Percentiles rank a stretch among this genome's conserved stretches.
Evolutionary conservation across 805 yeast species (phyloP).

Genomic region (Kodamaea hsintzibuensis): DNA sequence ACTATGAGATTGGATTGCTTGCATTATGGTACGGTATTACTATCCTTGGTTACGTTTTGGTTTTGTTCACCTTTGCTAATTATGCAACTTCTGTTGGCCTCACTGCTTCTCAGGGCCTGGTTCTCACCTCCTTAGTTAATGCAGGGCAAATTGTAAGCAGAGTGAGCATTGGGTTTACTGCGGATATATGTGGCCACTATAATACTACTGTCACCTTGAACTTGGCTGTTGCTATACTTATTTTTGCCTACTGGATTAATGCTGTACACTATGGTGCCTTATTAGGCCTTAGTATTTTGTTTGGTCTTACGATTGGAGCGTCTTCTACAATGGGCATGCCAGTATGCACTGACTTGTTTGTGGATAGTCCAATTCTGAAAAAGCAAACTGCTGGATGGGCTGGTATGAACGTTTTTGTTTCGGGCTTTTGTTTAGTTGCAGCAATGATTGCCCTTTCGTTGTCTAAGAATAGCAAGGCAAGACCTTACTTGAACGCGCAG

Average conservation of each 20-base stretch:
- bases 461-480: not conserved
- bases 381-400: constrained; percentile 43
- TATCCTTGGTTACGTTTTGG: constrained; percentile 35
- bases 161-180: constrained; percentile 46
- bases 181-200: constrained; percentile 49
- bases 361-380: constrained; percentile 6
- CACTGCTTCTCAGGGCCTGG: constrained; percentile 29
- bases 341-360: constrained; percentile 9
- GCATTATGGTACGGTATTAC: constrained; percentile 39
- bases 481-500: constrained; percentile 60
- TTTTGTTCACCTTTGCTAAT: constrained; percentile 38
- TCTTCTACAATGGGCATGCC: constrained; percentile 23
- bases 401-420: constrained; percentile 31
- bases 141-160: constrained; percentile 52
- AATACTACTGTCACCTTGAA: constrained; percentile 30
- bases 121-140: constrained; percentile 37
- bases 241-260: constrained; percentile 41
- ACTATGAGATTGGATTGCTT: constrained; percentile 21
- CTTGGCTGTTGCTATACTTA: constrained; percentile 23
- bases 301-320: constrained; percentile 34
- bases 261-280: constrained; percentile 31
- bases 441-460: constrained; percentile 59
- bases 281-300: constrained; percentile 13
- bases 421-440: constrained; percentile 40
- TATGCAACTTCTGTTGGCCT: constrained; percentile 46